Evolutionary conservation across 2,329 filamentous ascomycete genomes (phyloP).

Genomic region (Thelonectria olida): DNA sequence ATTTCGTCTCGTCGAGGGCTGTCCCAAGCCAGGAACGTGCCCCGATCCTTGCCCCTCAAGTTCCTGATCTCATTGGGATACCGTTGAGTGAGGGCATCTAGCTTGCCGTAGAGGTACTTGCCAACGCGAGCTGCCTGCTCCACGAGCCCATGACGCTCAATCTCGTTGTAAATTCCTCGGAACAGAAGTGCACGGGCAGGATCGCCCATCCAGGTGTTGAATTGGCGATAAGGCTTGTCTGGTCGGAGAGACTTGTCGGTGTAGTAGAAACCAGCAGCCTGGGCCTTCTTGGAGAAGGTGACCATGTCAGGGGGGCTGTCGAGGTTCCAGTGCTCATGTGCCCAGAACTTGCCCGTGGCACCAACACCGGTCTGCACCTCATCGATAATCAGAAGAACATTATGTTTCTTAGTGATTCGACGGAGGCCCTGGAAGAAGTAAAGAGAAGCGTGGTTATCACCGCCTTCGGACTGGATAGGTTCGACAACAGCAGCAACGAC

Average conservation of each 20-base stretch:
- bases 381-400: conserved; percentile 82
- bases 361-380: conserved; percentile 93
- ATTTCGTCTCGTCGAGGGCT: conserved; percentile 81
- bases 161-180: conserved; percentile 83
- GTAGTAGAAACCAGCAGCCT: conserved; percentile 86
- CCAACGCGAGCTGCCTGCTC: conserved; percentile 78
- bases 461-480: conserved; percentile 90
- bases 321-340: conserved; percentile 92
- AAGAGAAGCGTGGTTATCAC: conserved; percentile 90
- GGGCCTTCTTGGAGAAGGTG: conserved; percentile 92
- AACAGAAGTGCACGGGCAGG: conserved; percentile 84
- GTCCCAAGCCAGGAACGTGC: conserved; percentile 93
- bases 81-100: conserved; percentile 71
- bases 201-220: conserved; percentile 98
- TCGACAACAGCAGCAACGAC: conserved; percentile 84
- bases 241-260: conserved; percentile 86
- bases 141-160: conserved; percentile 77
- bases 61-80: conserved; percentile 82
- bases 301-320: conserved; percentile 86
- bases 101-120: conserved; percentile 76
- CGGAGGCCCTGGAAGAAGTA: conserved; percentile 86
- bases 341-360: conserved; percentile 94
- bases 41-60: conserved; percentile 83
- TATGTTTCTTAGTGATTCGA: conserved; percentile 77
- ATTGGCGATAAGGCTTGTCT: conserved; percentile 92